These are phyloP conservation scores for Magnolia changhungtana DNA, from an alignment of 164 flowering plant genomes.

Conservation along the genomic window DNA sequence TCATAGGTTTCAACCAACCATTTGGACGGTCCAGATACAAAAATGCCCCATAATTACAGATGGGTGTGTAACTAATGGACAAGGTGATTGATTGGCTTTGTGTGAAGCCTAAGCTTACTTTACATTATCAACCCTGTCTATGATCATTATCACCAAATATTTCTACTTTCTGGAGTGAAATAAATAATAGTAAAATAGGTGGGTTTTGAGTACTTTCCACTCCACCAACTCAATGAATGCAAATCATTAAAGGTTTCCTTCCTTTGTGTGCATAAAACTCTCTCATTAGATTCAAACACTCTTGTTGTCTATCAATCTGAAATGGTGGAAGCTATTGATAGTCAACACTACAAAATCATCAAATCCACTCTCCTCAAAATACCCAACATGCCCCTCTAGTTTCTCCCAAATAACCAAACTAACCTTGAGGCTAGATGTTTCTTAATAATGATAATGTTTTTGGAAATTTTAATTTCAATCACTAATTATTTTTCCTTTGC, in stretches of 20 bases:
- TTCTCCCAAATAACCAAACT: background rate
- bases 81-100: background rate
- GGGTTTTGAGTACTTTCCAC: slow-evolving; percentile 25
- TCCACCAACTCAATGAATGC: slow-evolving; percentile 35
- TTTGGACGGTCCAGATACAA: no score
- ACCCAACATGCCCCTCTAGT: background rate
- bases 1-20: no score
- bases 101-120: background rate
- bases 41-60: no score
- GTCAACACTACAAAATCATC: slow-evolving; percentile 3
- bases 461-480: no score
- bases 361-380: background rate
- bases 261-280: slow-evolving; percentile 15
- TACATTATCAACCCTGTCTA: background rate
- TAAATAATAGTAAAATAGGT: background rate
- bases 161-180: background rate
- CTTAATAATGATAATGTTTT: no score
- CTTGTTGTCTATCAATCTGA: background rate
- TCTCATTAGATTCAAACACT: slow-evolving; percentile 2
- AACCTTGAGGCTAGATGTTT: background rate
- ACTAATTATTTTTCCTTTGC: background rate
- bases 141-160: background rate
- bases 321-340: background rate
- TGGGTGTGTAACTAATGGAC: no score
- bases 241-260: slow-evolving; percentile 22